Percentiles rank a stretch among this genome's conserved stretches.
Evolutionary conservation across 371 early-diverging fungal genomes (phyloP).

Genomic region (Mortierella sp.): DNA sequence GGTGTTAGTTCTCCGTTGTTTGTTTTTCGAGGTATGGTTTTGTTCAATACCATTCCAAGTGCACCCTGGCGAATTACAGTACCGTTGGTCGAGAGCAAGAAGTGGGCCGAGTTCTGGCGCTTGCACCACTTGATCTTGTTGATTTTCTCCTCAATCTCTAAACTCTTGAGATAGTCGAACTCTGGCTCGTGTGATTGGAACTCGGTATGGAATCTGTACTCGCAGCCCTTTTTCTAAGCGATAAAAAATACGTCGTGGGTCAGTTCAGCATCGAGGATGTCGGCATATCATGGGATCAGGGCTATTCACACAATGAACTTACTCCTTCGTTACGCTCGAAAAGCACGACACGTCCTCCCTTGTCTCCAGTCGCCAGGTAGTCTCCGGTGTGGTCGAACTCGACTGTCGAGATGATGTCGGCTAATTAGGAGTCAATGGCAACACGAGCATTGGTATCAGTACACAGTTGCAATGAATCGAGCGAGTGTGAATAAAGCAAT

Average conservation of each 20-base stretch:
- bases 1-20: background rate
- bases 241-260: background rate
- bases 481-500: background rate
- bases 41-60: background rate
- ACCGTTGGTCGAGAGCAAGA: conserved; percentile 98
- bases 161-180: conserved; percentile 99
- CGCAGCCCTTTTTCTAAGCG: conserved; percentile 95
- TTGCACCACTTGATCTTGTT: conserved; percentile 99
- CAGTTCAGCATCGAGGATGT: background rate
- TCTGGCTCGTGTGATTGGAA: conserved; percentile 99
- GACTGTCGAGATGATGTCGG: conserved; percentile 98
- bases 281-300: background rate
- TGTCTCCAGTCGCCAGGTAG: conserved; percentile 98
- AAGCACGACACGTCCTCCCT: conserved; percentile 97
- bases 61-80: conserved; percentile 1
- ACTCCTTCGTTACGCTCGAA: conserved; percentile 97
- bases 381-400: conserved; percentile 98
- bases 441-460: background rate
- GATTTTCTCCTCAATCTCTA: conserved; percentile 99
- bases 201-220: conserved; percentile 99
- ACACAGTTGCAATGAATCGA: background rate
- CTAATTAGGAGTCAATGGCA: conserved; percentile 61
- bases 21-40: background rate
- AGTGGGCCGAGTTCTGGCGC: conserved; percentile 95
- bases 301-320: conserved; percentile 50